Percentiles rank a stretch among this genome's conserved stretches.
Conservation (phyloP, 345 rosid species). For the Durio zibethinus region DNA sequence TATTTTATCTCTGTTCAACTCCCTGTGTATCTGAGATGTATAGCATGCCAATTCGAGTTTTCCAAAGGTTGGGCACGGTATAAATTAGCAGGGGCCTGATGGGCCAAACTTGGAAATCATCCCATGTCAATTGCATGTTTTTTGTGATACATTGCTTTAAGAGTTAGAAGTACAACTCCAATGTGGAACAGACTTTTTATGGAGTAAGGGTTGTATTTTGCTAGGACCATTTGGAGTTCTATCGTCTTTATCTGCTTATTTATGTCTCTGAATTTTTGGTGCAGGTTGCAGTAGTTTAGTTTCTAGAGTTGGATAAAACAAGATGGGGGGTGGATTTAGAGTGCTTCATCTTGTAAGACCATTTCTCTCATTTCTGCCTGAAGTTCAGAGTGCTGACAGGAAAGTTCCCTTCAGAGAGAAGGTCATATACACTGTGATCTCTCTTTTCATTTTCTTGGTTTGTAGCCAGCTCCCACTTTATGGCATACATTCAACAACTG, state of each 20-base stretch:
- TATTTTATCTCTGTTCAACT: not conserved
- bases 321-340: constrained; percentile 68
- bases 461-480: constrained; percentile 78
- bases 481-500: constrained; percentile 69
- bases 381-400: constrained; percentile 39
- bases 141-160: not conserved
- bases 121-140: not conserved
- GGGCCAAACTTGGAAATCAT: not conserved
- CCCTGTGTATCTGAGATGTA: not conserved
- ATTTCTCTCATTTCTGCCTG: constrained; percentile 35
- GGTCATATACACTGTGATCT: constrained; percentile 55
- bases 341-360: constrained; percentile 39
- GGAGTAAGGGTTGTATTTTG: not conserved
- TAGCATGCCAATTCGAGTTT: not conserved
- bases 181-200: not conserved
- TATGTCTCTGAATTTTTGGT: not conserved
- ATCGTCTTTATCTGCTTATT: not conserved
- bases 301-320: constrained; percentile 1
- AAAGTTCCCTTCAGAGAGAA: constrained; percentile 41
- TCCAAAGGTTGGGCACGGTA: not conserved
- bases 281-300: not conserved
- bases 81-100: not conserved
- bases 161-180: not conserved
- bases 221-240: not conserved
- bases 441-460: constrained; percentile 60